Evolutionary conservation across 2,329 filamentous ascomycete genomes (phyloP).

Genomic region (Aureobasidium namibiae): DNA sequence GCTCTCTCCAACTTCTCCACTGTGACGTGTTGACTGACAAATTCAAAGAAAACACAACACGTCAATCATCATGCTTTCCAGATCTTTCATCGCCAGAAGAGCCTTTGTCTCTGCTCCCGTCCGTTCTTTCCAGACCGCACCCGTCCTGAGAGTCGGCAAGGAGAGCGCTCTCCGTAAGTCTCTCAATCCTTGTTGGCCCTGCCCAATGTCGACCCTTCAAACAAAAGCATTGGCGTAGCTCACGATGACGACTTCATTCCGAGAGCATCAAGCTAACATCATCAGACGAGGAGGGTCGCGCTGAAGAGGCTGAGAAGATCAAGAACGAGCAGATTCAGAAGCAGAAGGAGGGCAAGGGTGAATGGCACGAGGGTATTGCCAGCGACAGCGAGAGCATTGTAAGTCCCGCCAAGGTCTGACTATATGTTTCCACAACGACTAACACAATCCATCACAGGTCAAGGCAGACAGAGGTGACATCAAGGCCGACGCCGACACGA

Average conservation of each 20-base stretch:
- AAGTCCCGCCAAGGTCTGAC: slow-evolving; percentile 23
- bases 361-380: slow-evolving; percentile 72
- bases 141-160: slow-evolving; percentile 32
- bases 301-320: slow-evolving; percentile 37
- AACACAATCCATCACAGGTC: slow-evolving; percentile 18
- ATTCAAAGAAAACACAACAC: background rate
- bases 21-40: background rate
- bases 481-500: slow-evolving; percentile 22
- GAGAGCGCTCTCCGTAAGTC: slow-evolving; percentile 37
- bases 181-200: background rate
- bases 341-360: slow-evolving; percentile 52
- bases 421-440: background rate
- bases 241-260: background rate
- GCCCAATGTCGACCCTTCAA: background rate
- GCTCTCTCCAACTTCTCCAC: background rate
- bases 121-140: slow-evolving; percentile 31
- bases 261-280: background rate
- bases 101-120: slow-evolving; percentile 22
- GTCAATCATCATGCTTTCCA: slow-evolving; percentile 3
- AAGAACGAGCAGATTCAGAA: slow-evolving; percentile 55
- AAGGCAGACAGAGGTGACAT: slow-evolving; percentile 30
- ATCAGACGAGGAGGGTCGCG: slow-evolving; percentile 36
- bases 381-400: slow-evolving; percentile 72
- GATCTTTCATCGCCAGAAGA: slow-evolving; percentile 21
- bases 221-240: background rate